Conservation (phyloP, 495 filamentous ascomycete genomes). For the Elasticomyces elasticus region DNA sequence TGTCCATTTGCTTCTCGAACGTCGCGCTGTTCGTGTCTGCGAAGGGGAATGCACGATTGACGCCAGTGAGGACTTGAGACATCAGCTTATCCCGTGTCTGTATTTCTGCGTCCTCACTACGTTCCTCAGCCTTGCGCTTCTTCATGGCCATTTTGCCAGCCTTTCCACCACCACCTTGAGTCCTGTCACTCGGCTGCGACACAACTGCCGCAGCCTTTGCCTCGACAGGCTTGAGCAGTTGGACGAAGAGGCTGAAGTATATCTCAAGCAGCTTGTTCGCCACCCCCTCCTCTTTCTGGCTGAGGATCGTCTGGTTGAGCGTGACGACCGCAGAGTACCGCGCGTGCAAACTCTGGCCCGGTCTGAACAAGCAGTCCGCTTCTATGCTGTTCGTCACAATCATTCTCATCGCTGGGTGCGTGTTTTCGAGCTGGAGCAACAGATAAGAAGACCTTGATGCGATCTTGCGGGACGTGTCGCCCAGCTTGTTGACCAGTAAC, state of each 20-base stretch:
- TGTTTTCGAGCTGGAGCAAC: conserved; percentile 74
- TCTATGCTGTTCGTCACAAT: conserved; percentile 77
- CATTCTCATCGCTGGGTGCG: conserved; percentile 87
- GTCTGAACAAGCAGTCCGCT: conserved; percentile 73
- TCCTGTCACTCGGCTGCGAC: conserved; percentile 33
- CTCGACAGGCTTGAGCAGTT: conserved; percentile 55
- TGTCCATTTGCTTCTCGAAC: conserved; percentile 81
- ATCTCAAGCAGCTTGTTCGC: conserved; percentile 73
- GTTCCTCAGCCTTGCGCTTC: conserved; percentile 43
- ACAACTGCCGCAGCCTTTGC: conserved; percentile 5
- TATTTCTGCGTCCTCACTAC: conserved; percentile 47
- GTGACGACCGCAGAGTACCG: conserved; percentile 96
- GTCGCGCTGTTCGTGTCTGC: conserved; percentile 61
- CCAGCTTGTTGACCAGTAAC: conserved; percentile 88
- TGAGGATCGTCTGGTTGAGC: conserved; percentile 88
- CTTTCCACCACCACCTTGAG: conserved; percentile 43
- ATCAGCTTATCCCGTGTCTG: conserved; percentile 82
- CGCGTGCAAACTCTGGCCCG: conserved; percentile 75
- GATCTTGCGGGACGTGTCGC: conserved; percentile 88
- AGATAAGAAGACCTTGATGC: conserved; percentile 85
- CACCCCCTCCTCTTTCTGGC: conserved; percentile 68
- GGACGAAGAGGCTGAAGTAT: conserved; percentile 80
- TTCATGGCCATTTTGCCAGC: conserved; percentile 40
- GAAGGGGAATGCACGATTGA: conserved; percentile 93
- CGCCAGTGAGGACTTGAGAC: conserved; percentile 80